phyloP scores from a whole-genome alignment of 352 stramenopile species.

The Phytophthora capsici region DNA sequence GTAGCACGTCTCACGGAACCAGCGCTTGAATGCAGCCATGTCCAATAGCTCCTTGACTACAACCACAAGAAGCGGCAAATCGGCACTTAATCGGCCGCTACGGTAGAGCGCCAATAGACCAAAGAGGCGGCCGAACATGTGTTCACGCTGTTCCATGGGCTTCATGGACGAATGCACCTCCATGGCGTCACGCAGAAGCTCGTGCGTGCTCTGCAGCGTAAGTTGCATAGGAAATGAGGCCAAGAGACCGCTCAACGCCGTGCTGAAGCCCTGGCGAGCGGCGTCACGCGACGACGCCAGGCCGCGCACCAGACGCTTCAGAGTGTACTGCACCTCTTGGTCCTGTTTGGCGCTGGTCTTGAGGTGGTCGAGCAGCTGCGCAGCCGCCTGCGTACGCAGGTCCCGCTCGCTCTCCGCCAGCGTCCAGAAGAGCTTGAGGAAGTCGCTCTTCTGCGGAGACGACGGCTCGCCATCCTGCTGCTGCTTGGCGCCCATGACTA shows the following conservation, averaged over 20 bases:
- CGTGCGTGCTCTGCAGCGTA: constrained; percentile 57
- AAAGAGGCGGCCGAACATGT: constrained; percentile 92
- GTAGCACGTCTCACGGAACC: constrained; percentile 82
- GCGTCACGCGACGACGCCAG: constrained; percentile 89
- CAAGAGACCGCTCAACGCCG: constrained; percentile 79
- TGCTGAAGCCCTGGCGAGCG: constrained; percentile 90
- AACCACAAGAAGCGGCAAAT: constrained; percentile 44
- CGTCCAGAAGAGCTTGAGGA: constrained; percentile 91
- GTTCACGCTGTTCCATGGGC: constrained; percentile 92
- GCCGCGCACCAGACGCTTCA: constrained; percentile 91
- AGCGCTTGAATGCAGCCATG: constrained; percentile 88
- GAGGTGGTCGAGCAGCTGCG: constrained; percentile 62
- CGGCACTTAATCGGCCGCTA: constrained; percentile 63
- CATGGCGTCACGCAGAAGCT: constrained; percentile 77
- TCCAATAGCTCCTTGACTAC: constrained; percentile 85
- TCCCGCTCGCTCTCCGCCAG: constrained; percentile 76
- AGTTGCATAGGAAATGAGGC: constrained; percentile 51
- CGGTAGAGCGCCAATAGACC: constrained; percentile 85
- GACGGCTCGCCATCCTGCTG: constrained; percentile 19
- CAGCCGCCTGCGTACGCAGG: constrained; percentile 64
- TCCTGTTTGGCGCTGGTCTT: constrained; percentile 39
- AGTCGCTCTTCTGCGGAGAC: constrained; percentile 57
- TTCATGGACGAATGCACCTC: constrained; percentile 87
- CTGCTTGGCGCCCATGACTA: constrained; percentile 47
- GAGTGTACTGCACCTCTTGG: constrained; percentile 85